These are phyloP conservation scores for Russula vinacea DNA, from an alignment of 768 basidiomycete genomes.

Conservation along the genomic window DNA sequence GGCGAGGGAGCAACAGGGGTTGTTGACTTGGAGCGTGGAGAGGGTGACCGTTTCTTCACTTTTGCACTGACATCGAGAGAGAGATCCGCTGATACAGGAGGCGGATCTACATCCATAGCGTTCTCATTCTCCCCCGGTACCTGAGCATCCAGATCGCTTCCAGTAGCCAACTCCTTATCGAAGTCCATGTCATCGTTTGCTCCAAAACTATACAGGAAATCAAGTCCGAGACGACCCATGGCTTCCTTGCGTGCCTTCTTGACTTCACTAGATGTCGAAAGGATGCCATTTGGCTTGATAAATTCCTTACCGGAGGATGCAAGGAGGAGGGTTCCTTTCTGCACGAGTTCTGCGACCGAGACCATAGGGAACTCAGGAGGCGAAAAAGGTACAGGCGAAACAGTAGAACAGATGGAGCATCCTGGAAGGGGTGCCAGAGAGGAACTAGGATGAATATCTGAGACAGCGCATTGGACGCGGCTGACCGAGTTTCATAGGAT, in stretches of 20 bases:
- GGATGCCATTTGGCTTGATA: slow-evolving; percentile 63
- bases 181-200: slow-evolving; percentile 77
- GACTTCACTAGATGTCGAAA: slow-evolving; percentile 73
- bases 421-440: slow-evolving; percentile 59
- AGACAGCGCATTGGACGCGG: slow-evolving; percentile 84
- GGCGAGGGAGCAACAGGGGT: slow-evolving; percentile 51
- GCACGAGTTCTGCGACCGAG: slow-evolving; percentile 71
- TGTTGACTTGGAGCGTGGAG: slow-evolving; percentile 45
- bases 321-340: slow-evolving; percentile 74
- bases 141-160: slow-evolving; percentile 45
- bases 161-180: slow-evolving; percentile 72
- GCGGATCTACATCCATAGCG: slow-evolving; percentile 43
- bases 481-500: slow-evolving; percentile 87
- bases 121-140: slow-evolving; percentile 28
- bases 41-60: slow-evolving; percentile 37
- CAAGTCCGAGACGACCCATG: slow-evolving; percentile 82
- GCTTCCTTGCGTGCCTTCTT: slow-evolving; percentile 86
- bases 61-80: slow-evolving; percentile 36
- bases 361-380: slow-evolving; percentile 68
- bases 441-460: slow-evolving; percentile 85
- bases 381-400: slow-evolving; percentile 34
- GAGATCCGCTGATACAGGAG: slow-evolving; percentile 44
- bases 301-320: slow-evolving; percentile 96
- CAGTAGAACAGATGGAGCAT: slow-evolving; percentile 34
- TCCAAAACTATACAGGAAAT: slow-evolving; percentile 74